phyloP scores from a whole-genome alignment of 164 flowering plant species.

The Chimonanthus praecox region DNA sequence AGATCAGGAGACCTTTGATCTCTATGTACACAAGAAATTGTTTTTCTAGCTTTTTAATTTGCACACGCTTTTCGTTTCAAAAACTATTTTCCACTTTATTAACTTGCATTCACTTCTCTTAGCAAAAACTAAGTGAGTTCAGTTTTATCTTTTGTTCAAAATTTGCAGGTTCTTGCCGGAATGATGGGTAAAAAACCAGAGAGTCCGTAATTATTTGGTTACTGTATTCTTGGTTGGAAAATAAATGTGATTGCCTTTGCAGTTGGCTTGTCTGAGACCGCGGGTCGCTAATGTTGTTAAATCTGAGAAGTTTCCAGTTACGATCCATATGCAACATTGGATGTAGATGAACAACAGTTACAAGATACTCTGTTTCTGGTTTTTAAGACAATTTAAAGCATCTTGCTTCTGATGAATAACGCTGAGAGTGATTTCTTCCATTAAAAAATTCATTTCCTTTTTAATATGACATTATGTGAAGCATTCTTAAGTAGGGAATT shows the following conservation, averaged over 20 bases:
- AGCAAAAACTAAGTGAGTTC: background rate
- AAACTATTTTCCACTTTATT: background rate
- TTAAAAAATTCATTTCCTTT: too few relatives aligned
- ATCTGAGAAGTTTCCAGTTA: background rate
- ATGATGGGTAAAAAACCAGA: conserved; percentile 21
- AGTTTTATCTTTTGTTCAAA: background rate
- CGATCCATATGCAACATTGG: background rate
- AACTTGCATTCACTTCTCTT: background rate
- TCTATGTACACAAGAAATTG: too few relatives aligned
- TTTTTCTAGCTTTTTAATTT: too few relatives aligned
- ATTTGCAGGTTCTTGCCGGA: conserved; percentile 24
- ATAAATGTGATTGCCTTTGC: background rate
- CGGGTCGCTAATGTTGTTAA: background rate
- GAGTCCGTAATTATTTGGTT: background rate
- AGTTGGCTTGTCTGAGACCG: background rate
- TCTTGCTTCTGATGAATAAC: too few relatives aligned
- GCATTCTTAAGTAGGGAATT: too few relatives aligned
- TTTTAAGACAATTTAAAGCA: too few relatives aligned
- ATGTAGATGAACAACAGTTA: background rate
- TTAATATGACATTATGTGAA: too few relatives aligned
- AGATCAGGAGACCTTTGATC: background rate
- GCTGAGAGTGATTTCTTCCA: too few relatives aligned
- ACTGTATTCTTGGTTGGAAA: background rate
- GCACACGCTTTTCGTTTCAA: background rate
- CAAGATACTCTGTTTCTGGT: too few relatives aligned